A percentile compares a stretch with the other conserved stretches of the same genome.
Evolutionary conservation across 2,329 filamentous ascomycete genomes (phyloP).

Genomic region (Chaetomium olivaceum): DNA sequence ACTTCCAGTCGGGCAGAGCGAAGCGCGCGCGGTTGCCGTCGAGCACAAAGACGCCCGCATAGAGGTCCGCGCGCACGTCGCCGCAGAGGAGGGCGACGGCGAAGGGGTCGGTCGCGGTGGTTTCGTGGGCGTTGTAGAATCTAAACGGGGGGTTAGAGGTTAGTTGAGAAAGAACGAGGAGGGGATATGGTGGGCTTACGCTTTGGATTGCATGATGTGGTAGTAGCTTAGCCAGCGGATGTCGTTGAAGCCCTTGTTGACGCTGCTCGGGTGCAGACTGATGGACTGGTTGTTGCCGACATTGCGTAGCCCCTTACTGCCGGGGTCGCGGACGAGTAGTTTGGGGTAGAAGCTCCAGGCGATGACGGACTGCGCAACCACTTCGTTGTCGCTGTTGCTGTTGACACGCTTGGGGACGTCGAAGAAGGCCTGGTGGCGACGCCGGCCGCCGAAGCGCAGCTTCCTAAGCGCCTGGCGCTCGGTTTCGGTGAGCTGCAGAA

Average conservation of each 20-base stretch:
- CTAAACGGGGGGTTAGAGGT: conserved; percentile 38
- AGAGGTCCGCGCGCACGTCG: conserved; percentile 87
- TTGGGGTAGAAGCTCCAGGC: conserved; percentile 97
- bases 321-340: conserved; percentile 72
- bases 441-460: conserved; percentile 64
- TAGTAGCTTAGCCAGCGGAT: conserved; percentile 91
- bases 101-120: conserved; percentile 76
- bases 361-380: conserved; percentile 77
- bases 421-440: conserved; percentile 72
- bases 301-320: conserved; percentile 79
- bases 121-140: conserved; percentile 88
- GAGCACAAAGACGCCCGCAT: conserved; percentile 80
- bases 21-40: conserved; percentile 88
- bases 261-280: conserved; percentile 80
- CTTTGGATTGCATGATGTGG: conserved; percentile 91
- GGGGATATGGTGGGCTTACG: conserved; percentile 37
- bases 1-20: conserved; percentile 83
- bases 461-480: conserved; percentile 70
- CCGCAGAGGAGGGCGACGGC: conserved; percentile 83
- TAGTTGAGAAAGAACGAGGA: conserved; percentile 25
- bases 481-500: conserved; percentile 71
- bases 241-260: conserved; percentile 72
- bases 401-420: conserved; percentile 76
- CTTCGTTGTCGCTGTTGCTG: conserved; percentile 75
- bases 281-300: conserved; percentile 91